phyloP scores from a whole-genome alignment of 116 monocot species.

The Trichopus zeylanicus region DNA sequence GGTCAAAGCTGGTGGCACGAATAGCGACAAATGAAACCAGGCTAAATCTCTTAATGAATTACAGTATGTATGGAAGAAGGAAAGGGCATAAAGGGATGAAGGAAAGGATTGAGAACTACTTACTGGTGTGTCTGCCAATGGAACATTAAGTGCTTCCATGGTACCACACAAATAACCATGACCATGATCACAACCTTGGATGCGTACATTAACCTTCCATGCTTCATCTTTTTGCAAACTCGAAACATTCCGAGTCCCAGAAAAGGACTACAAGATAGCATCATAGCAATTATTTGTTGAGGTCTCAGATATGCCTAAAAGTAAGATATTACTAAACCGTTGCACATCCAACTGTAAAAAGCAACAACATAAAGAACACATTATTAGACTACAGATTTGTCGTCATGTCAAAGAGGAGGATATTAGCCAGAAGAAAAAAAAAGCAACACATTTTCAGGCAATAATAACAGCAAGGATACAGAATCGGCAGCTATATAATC shows the following conservation, averaged over 20 bases:
- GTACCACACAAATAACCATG: conserved; percentile 96
- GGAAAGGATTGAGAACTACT: conserved; percentile 11
- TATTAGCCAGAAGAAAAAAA: too few species aligned
- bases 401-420: too few species aligned
- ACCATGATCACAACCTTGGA: conserved; percentile 79
- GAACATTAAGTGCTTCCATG: conserved; percentile 99
- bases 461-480: too few species aligned
- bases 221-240: conserved; percentile 85
- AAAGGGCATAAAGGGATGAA: background rate
- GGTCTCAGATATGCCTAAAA: background rate
- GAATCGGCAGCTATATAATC: too few species aligned
- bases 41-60: background rate
- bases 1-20: background rate
- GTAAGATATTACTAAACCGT: background rate
- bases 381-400: too few species aligned
- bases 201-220: conserved; percentile 93
- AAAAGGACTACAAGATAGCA: conserved; percentile 44
- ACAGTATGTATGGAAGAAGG: background rate
- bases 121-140: conserved; percentile 94
- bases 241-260: conserved; percentile 96
- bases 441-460: too few species aligned
- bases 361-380: too few species aligned
- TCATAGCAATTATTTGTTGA: conserved; percentile 2
- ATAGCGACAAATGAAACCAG: background rate
- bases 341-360: background rate